Conservation (phyloP, 179 eudicot species). For the Camellia oleifera region DNA sequence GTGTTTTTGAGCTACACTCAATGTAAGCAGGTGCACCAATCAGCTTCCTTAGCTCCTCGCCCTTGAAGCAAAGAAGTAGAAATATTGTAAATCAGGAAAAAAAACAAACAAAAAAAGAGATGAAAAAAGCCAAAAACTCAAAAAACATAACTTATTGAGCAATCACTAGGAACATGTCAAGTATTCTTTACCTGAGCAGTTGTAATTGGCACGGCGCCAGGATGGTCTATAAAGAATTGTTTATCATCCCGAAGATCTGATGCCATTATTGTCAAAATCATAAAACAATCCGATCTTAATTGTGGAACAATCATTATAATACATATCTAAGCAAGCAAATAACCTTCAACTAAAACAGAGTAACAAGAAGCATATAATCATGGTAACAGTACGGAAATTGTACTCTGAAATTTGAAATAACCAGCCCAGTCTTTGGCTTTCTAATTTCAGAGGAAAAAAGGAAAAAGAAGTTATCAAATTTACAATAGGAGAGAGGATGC, state of each 20-base stretch:
- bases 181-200: conserved; percentile 51
- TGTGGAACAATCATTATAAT: conserved; percentile 22
- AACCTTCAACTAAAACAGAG: neutral
- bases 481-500: neutral
- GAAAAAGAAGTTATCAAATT: neutral
- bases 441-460: neutral
- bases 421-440: neutral
- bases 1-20: conserved; percentile 70
- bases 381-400: neutral
- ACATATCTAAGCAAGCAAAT: neutral
- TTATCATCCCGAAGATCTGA: conserved; percentile 79
- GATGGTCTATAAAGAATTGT: conserved; percentile 67
- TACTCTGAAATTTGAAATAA: neutral
- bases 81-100: neutral
- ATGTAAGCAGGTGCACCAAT: conserved; percentile 59
- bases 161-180: neutral
- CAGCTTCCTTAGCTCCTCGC: conserved; percentile 59
- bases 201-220: conserved; percentile 72
- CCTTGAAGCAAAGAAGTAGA: conserved; percentile 14
- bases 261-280: conserved; percentile 18
- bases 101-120: neutral
- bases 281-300: conserved; percentile 7
- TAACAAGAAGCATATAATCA: neutral
- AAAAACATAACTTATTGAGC: neutral
- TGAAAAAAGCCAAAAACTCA: neutral